Evolutionary conservation across 1,284 basidiomycete species (phyloP).

Genomic region (Apiotrichum veenhuisii): DNA sequence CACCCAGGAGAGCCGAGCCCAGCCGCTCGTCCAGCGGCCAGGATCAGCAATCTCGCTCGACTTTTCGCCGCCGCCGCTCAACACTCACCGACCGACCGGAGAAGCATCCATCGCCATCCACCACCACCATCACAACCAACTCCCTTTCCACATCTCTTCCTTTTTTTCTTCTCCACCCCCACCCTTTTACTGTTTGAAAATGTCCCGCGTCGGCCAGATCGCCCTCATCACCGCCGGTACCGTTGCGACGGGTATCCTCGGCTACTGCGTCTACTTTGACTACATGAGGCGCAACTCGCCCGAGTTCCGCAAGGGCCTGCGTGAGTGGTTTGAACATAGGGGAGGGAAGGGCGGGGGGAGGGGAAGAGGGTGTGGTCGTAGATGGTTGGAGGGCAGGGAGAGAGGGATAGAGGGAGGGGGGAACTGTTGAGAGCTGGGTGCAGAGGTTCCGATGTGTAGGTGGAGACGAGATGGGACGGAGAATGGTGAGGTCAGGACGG

Average conservation of each 20-base stretch:
- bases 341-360: not conserved
- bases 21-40: no score
- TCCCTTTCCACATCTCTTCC: not conserved
- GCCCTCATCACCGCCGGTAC: constrained; percentile 63
- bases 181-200: constrained; percentile 6
- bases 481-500: no score
- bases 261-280: constrained; percentile 90
- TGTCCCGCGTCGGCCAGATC: constrained; percentile 52
- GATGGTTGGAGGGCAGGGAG: no score
- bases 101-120: not conserved
- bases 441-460: no score
- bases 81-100: no score
- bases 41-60: no score
- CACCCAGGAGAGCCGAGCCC: no score
- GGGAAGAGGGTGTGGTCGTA: not conserved
- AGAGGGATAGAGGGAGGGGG: no score
- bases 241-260: constrained; percentile 60
- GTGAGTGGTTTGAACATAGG: constrained; percentile 55
- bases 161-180: not conserved
- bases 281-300: constrained; percentile 85
- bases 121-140: not conserved
- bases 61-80: not conserved
- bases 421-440: no score
- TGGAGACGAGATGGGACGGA: no score
- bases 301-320: constrained; percentile 81